These are phyloP conservation scores for Mycocentrospora acerina DNA, from an alignment of 2,329 filamentous ascomycete genomes.

Conservation along the genomic window DNA sequence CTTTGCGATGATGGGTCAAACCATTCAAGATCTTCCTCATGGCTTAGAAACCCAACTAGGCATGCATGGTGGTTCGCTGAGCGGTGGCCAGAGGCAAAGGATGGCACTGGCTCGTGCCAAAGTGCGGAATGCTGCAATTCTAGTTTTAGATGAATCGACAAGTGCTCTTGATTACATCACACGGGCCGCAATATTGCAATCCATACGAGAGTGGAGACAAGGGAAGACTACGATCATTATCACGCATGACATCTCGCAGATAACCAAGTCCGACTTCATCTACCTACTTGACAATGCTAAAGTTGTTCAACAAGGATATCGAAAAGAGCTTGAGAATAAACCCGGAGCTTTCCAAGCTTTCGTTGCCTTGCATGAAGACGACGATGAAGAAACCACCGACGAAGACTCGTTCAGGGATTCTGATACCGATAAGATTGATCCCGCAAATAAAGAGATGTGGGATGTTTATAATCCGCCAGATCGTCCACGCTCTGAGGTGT, in stretches of 20 bases:
- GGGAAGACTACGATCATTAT: conserved; percentile 90
- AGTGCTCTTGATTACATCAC: conserved; percentile 80
- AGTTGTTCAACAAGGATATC: conserved; percentile 69
- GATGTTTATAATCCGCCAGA: conserved; percentile 3
- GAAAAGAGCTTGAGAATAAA: conserved; percentile 55
- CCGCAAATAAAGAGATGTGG: conserved; percentile 20
- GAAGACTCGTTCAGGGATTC: conserved; percentile 7
- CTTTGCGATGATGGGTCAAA: conserved; percentile 68
- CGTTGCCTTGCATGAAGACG: conserved; percentile 12
- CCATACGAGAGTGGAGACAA: conserved; percentile 73
- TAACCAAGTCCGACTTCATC: conserved; percentile 70
- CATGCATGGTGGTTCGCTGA: conserved; percentile 68
- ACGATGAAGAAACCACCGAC: conserved; percentile 3
- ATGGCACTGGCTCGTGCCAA: conserved; percentile 77
- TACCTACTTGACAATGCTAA: conserved; percentile 74
- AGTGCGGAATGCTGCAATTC: conserved; percentile 73
- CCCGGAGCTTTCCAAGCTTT: conserved; percentile 48
- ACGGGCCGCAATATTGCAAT: conserved; percentile 67
- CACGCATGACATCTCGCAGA: conserved; percentile 83
- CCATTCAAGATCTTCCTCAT: conserved; percentile 65
- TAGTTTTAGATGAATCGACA: conserved; percentile 87
- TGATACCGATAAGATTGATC: conserved; percentile 19
- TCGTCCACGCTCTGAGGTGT: conserved; percentile 20
- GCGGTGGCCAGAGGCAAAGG: conserved; percentile 82
- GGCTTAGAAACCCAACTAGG: conserved; percentile 74